phyloP scores from a whole-genome alignment of 2,329 filamentous ascomycete species.

The Alternaria longipes region DNA sequence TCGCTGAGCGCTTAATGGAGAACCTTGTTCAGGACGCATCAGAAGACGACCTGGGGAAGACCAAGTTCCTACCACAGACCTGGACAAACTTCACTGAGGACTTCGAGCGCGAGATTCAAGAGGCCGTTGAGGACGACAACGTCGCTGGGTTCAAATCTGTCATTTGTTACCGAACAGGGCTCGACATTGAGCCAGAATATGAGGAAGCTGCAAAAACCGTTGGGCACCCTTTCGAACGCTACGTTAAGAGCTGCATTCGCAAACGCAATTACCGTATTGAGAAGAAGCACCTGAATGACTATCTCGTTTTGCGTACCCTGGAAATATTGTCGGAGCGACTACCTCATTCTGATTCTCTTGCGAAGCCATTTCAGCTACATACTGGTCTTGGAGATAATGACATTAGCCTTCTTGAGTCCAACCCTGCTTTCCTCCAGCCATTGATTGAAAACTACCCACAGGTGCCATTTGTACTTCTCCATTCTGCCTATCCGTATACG shows the following conservation, averaged over 20 bases:
- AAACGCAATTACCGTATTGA: constrained; percentile 63
- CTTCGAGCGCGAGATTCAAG: constrained; percentile 63
- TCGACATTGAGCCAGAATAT: constrained; percentile 62
- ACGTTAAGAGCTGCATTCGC: constrained; percentile 51
- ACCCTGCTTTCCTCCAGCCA: constrained; percentile 77
- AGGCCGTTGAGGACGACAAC: constrained; percentile 69
- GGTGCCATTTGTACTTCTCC: constrained; percentile 79
- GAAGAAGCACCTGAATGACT: constrained; percentile 72
- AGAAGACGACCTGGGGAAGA: constrained; percentile 43
- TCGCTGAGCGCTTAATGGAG: constrained; percentile 71
- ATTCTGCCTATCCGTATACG: constrained; percentile 83
- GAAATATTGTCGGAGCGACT: constrained; percentile 61
- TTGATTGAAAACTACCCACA: constrained; percentile 75
- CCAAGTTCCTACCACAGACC: constrained; percentile 47
- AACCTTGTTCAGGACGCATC: constrained; percentile 55
- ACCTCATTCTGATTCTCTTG: constrained; percentile 48
- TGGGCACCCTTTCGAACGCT: constrained; percentile 52
- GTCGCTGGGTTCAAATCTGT: constrained; percentile 85
- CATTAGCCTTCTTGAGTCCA: constrained; percentile 73
- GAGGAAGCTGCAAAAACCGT: constrained; percentile 48
- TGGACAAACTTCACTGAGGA: constrained; percentile 59
- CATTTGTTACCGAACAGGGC: constrained; percentile 81
- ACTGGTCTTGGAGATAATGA: constrained; percentile 85
- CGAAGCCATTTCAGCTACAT: constrained; percentile 84
- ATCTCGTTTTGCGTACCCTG: constrained; percentile 72